Evolutionary conservation across 1,139 yeast genomes (phyloP), one percentile per base, ranked within the genome.

Genomic region (Protomyces arabidopsidicola): DNA sequence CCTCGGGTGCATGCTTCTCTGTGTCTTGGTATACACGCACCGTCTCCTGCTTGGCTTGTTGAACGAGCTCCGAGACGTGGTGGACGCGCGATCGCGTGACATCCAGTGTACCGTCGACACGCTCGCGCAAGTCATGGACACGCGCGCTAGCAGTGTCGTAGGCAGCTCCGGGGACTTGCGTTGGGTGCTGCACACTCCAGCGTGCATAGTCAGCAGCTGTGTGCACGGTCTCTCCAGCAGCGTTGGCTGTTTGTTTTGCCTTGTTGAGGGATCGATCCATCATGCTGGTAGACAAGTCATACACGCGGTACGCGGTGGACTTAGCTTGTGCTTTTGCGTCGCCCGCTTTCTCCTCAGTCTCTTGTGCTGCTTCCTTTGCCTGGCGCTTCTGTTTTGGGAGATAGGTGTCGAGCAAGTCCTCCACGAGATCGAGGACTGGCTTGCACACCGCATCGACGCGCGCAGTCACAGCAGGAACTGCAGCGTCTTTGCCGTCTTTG

Each of bases 111-210:
- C 52, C 62, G 20, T 52, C 48, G 27, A 58, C 52, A n/a, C 56
- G 55, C 20, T 51, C 56, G 6, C 20, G 52, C 20, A 58, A 14
- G 27, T 51, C 45, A 14, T 55, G 39, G 22, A 52, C 20, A 18
- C 52, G 27, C 22, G 31, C 50, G 12, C 45, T 36, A 12, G 45
- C 62, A 12, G n/a, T 22, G 18, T 38, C 22, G 20, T 39, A 16
- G n/a, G 56, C 62, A n/a, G 56, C 62, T 9, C 39, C 51, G 3
- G 62, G 62, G n/a, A 58, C 56, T 27, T 58, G 42, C 14, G 45
- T 14, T n/a, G 62, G 62, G 22, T 58, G 53, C 34, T 38, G 51
- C 14, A 58, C 27, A 34, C 56, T 27, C 51, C 53, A 58, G 14
- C 16, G 16, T 4, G 53, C 62, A n/a, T 58, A 58, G 20, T 58